These are phyloP conservation scores for Rubus idaeus DNA, from an alignment of 306 rosid species.

Conservation along the genomic window DNA sequence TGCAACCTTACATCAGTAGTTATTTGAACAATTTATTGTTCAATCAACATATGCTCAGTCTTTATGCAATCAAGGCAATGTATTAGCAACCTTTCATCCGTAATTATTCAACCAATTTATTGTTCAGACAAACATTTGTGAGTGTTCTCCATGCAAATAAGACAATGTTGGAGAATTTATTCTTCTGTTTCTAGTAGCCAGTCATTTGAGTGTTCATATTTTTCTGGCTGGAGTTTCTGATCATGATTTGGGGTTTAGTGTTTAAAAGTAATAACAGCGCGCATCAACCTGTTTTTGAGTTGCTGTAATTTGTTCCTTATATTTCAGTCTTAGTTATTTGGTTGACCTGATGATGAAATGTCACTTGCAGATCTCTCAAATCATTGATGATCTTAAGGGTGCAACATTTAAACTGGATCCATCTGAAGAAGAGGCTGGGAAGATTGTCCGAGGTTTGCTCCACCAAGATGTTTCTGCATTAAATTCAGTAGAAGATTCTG, in stretches of 20 bases:
- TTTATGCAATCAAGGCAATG: too few species aligned
- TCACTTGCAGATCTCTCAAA: slow-evolving; percentile 66
- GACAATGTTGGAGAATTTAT: slow-evolving; percentile 17
- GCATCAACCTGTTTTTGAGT: slow-evolving; percentile 13
- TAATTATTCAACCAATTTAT: background rate
- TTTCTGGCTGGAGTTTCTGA: background rate
- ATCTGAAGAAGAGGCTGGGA: slow-evolving; percentile 73
- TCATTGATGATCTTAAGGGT: slow-evolving; percentile 54
- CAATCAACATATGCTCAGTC: too few species aligned
- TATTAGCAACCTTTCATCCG: too few species aligned
- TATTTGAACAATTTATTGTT: too few species aligned
- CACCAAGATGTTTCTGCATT: slow-evolving; percentile 43
- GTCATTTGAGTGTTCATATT: background rate
- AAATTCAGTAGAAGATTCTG: slow-evolving; percentile 48
- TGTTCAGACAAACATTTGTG: slow-evolving; percentile 1
- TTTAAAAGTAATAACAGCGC: slow-evolving; percentile 7
- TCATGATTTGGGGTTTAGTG: background rate
- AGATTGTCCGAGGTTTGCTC: slow-evolving; percentile 49
- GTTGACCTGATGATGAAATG: slow-evolving; percentile 30
- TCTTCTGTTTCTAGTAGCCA: slow-evolving; percentile 15
- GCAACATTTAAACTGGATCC: slow-evolving; percentile 54
- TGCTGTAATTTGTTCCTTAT: slow-evolving; percentile 6
- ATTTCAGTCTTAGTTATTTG: slow-evolving; percentile 21
- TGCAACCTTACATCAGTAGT: too few species aligned
- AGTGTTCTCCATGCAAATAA: background rate